Base-by-base conservation (phyloP, 2,329 filamentous ascomycete genomes). In the Didymella lethalis region DNA sequence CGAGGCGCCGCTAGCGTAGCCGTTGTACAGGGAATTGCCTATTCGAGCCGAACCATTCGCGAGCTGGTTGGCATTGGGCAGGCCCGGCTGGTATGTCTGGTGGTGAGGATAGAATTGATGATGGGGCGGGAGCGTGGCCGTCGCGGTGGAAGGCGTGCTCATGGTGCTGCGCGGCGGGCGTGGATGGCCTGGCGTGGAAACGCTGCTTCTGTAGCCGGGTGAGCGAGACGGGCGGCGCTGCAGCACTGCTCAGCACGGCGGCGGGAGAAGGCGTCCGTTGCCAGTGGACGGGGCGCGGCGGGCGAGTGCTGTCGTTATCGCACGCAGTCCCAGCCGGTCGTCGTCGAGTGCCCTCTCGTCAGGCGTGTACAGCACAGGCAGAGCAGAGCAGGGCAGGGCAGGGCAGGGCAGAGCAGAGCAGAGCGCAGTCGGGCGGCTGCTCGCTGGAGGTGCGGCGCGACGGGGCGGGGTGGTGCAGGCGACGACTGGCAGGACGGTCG, bases 121-220 rank as follows among this genome's bases (percentile, higher is more conserved):
- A 66, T 76, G 76, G 57, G 74, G 73, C 56, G 75, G 72, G 48
- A 78, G 75, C 34, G 76, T 77, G 52, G 77, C 77, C 56, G 78
- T 80, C 57, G 77, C 78, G 11, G 78, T 80, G 47, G 77, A 79
- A 57, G 78, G 78, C 58, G 78, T 79, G 64, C 77, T 79, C 78
- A 80, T 80, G 64, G 68, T 68, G 67, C 54, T 60, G 51, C 64
- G 52, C 54, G 71, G 68, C 66, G 67, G 63, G 62, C 62, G 55
- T 61, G 43, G 54, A 14, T 14, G 12, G 56, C 47, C 63, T 61
- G 71, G 55, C 59, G 69, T 74, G 48, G 69, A 70, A 66, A 64
- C 70, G 69, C 71, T 68, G 57, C 65, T 66, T 62, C 59, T 62
- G 48, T 58, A 44, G 62, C 56, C 59, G 54, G 64, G 58, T 54